Evolutionary conservation across 2,329 filamentous ascomycete species (phyloP).

Genomic region (Rutstroemia sp.): DNA sequence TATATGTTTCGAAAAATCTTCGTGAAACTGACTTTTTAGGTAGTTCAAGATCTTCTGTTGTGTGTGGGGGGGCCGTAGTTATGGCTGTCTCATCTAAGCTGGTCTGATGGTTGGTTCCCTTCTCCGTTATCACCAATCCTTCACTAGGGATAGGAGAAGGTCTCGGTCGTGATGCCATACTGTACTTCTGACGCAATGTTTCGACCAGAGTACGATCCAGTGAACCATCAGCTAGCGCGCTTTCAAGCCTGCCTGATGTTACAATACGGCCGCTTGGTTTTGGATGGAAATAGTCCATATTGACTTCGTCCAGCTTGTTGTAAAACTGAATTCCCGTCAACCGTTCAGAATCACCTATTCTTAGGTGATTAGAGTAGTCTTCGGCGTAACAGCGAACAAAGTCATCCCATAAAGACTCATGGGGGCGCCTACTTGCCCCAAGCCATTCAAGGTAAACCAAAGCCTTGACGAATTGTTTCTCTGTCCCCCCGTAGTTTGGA

Average conservation of each 20-base stretch:
- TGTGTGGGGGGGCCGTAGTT: no score
- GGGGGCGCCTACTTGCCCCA: slow-evolving; percentile 30
- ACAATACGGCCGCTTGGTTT: not conserved
- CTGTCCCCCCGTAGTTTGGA: slow-evolving; percentile 35
- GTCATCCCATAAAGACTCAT: slow-evolving; percentile 44
- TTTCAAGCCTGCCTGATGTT: not conserved
- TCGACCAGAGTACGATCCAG: not conserved
- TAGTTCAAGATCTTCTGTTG: not conserved
- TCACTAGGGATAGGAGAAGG: not conserved
- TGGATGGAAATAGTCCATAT: not conserved
- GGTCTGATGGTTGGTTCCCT: not conserved
- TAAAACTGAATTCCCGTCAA: slow-evolving; percentile 1
- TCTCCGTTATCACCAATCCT: not conserved
- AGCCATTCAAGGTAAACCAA: slow-evolving; percentile 38
- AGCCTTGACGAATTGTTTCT: slow-evolving; percentile 38
- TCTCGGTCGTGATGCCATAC: not conserved
- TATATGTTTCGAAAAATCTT: slow-evolving; percentile 7
- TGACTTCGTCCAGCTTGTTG: not conserved
- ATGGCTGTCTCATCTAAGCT: not conserved
- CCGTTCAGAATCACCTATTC: not conserved
- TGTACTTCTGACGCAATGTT: not conserved
- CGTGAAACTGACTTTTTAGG: not conserved
- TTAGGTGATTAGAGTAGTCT: slow-evolving; percentile 29
- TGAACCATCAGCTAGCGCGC: not conserved
- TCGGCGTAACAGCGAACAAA: slow-evolving; percentile 40